Evolutionary conservation across 1,284 basidiomycete species (phyloP).

Genomic region (Ceratobasidium sp.): DNA sequence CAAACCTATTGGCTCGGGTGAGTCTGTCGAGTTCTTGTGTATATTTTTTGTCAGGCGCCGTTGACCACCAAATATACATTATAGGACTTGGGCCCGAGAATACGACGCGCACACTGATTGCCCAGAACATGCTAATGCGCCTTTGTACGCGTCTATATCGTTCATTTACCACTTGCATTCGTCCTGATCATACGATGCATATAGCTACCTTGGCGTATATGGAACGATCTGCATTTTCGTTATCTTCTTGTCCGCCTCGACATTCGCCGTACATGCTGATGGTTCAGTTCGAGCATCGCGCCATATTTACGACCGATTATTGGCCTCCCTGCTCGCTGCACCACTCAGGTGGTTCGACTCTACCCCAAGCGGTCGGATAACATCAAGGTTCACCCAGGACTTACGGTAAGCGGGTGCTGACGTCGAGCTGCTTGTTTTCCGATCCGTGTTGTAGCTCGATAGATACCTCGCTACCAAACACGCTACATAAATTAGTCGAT

Average conservation of each 20-base stretch:
- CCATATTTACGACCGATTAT: conserved; percentile 62
- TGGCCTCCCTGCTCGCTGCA: conserved; percentile 64
- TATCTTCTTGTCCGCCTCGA: conserved; percentile 22
- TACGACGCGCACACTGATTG: conserved; percentile 48
- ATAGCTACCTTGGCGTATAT: conserved; percentile 50
- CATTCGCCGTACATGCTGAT: conserved; percentile 52
- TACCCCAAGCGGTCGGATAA: conserved; percentile 54
- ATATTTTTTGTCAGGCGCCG: too few species aligned
- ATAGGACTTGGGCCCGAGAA: conserved; percentile 50
- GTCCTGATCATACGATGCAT: conserved; percentile 31
- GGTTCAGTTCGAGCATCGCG: conserved; percentile 62
- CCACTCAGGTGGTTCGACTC: conserved; percentile 57
- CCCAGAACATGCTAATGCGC: conserved; percentile 47
- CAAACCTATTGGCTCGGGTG: conserved; percentile 45
- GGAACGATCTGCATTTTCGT: conserved; percentile 46
- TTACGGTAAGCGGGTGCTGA: conserved; percentile 52
- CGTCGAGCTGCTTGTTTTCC: not conserved
- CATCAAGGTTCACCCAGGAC: conserved; percentile 54
- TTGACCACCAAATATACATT: not conserved
- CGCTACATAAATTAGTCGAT: conserved; percentile 48
- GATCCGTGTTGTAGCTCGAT: not conserved
- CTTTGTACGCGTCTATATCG: conserved; percentile 36
- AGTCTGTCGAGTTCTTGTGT: not conserved
- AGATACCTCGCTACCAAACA: conserved; percentile 36
- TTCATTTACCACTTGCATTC: not conserved